Conservation (phyloP, 2,329 filamentous ascomycete genomes). For the Chaetomiaceae sp. region DNA sequence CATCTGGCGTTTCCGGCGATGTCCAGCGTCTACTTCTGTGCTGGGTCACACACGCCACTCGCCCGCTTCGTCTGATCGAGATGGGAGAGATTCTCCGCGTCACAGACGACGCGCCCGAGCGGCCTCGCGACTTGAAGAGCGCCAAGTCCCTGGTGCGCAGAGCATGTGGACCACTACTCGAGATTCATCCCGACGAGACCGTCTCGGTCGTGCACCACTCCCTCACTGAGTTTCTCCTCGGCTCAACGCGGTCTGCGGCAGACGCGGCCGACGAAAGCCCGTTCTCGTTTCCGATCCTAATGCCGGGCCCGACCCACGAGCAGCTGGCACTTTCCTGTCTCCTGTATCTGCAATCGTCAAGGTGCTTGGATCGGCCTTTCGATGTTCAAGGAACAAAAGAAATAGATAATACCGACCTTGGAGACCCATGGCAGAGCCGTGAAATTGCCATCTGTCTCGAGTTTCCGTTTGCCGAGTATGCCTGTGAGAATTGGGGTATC, state of each 20-base stretch:
- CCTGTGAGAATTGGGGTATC: slow-evolving; percentile 30
- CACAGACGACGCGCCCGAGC: slow-evolving; percentile 3
- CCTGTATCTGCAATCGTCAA: slow-evolving; percentile 23
- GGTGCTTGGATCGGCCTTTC: slow-evolving; percentile 10
- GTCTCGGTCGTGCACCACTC: slow-evolving; percentile 45
- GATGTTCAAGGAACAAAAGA: not conserved
- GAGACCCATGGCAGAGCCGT: not conserved
- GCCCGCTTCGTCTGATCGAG: slow-evolving; percentile 41
- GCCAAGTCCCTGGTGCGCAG: slow-evolving; percentile 37
- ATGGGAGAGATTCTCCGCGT: slow-evolving; percentile 34
- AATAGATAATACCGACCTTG: not conserved
- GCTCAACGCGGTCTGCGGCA: slow-evolving; percentile 16
- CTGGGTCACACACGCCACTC: slow-evolving; percentile 39
- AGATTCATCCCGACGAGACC: slow-evolving; percentile 42
- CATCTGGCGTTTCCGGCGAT: slow-evolving; percentile 31
- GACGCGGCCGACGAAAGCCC: not conserved
- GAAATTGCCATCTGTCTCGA: slow-evolving; percentile 5
- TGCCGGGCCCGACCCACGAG: slow-evolving; percentile 22
- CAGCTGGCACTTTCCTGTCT: slow-evolving; percentile 24
- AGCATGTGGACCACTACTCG: slow-evolving; percentile 41
- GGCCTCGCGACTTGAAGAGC: slow-evolving; percentile 21
- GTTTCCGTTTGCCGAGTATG: slow-evolving; percentile 32
- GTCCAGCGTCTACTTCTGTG: slow-evolving; percentile 39
- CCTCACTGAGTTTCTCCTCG: slow-evolving; percentile 43
- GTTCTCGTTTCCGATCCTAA: slow-evolving; percentile 21